A percentile compares a stretch with the other conserved stretches of the same genome.
phyloP scores from a whole-genome alignment of 2,329 filamentous ascomycete genomes.

The Colletotrichum sansevieriae region DNA sequence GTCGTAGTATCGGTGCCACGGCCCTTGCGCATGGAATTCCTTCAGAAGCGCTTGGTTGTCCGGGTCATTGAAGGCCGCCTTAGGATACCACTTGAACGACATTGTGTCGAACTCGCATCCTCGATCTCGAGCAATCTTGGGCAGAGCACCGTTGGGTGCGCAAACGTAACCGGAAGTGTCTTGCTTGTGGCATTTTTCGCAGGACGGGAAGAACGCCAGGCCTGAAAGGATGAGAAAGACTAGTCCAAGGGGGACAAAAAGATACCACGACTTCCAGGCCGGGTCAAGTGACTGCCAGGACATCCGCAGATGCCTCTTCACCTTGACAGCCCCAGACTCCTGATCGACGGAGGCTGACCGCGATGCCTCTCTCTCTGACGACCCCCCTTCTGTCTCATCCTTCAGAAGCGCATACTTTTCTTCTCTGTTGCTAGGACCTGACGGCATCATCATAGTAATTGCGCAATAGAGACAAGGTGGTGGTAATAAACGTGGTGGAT shows the following conservation, averaged over 20 bases:
- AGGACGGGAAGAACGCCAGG: slow-evolving; percentile 30
- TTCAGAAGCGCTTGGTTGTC: slow-evolving; percentile 23
- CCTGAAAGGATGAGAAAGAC: neutral
- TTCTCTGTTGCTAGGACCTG: neutral
- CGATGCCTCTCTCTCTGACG: slow-evolving; percentile 8
- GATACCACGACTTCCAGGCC: slow-evolving; percentile 32
- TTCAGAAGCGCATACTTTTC: slow-evolving; percentile 29
- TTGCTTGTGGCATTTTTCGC: slow-evolving; percentile 16
- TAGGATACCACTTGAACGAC: slow-evolving; percentile 32
- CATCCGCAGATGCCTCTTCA: neutral
- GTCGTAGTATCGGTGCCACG: slow-evolving; percentile 31
- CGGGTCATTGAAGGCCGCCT: slow-evolving; percentile 9
- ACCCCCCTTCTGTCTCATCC: slow-evolving; percentile 10
- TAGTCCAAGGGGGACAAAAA: slow-evolving; percentile 18
- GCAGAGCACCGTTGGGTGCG: slow-evolving; percentile 27
- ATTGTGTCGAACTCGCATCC: slow-evolving; percentile 38
- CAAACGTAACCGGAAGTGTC: slow-evolving; percentile 27
- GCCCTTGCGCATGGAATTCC: slow-evolving; percentile 18
- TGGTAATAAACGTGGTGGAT: too few relatives aligned
- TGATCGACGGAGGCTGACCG: slow-evolving; percentile 7
- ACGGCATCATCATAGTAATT: slow-evolving; percentile 17
- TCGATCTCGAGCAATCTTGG: slow-evolving; percentile 26
- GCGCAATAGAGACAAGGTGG: neutral
- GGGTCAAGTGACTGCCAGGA: slow-evolving; percentile 21
- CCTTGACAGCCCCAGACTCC: neutral